These are phyloP conservation scores for Clonostachys sp. DNA, from an alignment of 2,329 filamentous ascomycete genomes.

Conservation along the genomic window DNA sequence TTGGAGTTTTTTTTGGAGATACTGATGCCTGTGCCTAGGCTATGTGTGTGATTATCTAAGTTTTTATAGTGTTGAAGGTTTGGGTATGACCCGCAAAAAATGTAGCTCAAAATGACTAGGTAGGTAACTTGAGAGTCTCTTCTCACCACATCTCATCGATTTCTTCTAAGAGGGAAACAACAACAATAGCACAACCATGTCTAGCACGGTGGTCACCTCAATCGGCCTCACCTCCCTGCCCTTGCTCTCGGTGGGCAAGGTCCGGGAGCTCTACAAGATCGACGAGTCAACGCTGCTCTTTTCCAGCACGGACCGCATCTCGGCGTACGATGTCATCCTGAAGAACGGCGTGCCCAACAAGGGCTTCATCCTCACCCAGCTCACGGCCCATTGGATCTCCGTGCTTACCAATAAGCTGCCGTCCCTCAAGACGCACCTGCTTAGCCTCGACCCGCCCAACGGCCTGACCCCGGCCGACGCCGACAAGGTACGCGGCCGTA, in stretches of 20 bases:
- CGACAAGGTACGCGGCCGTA: conserved; percentile 54
- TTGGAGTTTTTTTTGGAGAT: too few relatives aligned
- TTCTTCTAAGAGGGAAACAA: too few relatives aligned
- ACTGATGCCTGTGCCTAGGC: too few relatives aligned
- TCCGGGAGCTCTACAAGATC: conserved; percentile 75
- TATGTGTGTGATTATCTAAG: too few relatives aligned
- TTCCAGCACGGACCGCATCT: conserved; percentile 84
- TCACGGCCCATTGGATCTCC: conserved; percentile 49
- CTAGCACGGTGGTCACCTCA: too few relatives aligned
- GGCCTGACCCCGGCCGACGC: conserved; percentile 36
- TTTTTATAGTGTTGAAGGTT: too few relatives aligned
- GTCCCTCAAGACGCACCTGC: conserved; percentile 45
- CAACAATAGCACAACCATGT: too few relatives aligned
- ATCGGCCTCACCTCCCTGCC: conserved; percentile 22
- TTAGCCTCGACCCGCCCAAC: conserved; percentile 35
- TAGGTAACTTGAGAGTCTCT: too few relatives aligned
- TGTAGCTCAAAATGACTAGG: too few relatives aligned
- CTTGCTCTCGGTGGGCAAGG: conserved; percentile 54
- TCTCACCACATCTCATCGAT: too few relatives aligned
- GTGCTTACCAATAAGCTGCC: conserved; percentile 39
- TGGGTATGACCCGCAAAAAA: too few relatives aligned
- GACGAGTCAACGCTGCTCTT: conserved; percentile 69
- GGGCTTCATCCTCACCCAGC: conserved; percentile 42
- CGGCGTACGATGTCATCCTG: conserved; percentile 91
- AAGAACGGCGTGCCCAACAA: conserved; percentile 59